Percentiles rank a stretch among this genome's conserved stretches.
Evolutionary conservation across 169 alveolate genomes (phyloP).

Genomic region (Neospora caninum): DNA sequence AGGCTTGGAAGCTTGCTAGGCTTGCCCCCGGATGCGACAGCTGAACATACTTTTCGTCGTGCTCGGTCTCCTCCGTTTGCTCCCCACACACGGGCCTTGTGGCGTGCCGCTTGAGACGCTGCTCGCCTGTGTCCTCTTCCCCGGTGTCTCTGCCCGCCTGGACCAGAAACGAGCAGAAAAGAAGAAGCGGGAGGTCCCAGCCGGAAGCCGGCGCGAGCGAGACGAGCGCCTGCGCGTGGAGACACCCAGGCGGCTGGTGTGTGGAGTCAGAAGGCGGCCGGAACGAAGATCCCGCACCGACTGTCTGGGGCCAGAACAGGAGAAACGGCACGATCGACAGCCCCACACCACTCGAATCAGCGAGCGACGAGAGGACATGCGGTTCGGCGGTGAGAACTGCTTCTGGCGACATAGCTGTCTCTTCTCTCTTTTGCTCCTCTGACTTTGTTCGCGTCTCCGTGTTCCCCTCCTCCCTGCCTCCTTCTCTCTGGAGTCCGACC

Average conservation of each 20-base stretch:
- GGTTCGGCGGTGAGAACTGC: background rate
- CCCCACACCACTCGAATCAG: background rate
- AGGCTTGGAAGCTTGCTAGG: background rate
- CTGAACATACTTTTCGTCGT: background rate
- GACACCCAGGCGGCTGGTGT: background rate
- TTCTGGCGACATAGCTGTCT: background rate
- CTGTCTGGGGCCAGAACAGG: background rate
- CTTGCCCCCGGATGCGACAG: too few relatives aligned
- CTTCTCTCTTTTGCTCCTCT: too few relatives aligned
- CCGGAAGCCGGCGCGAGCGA: background rate
- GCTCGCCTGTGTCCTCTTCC: too few relatives aligned
- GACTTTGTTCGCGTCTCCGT: too few relatives aligned
- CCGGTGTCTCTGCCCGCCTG: background rate
- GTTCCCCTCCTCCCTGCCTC: too few relatives aligned
- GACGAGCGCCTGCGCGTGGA: background rate
- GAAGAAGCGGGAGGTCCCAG: background rate
- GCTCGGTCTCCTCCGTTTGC: too few relatives aligned
- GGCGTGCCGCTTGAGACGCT: too few relatives aligned
- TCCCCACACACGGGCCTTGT: background rate
- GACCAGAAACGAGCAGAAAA: background rate
- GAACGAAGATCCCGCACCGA: background rate
- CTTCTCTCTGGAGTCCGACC: too few relatives aligned
- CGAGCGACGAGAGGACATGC: background rate
- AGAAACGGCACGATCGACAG: background rate
- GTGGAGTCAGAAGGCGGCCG: background rate